Percentiles rank a stretch among this genome's conserved stretches.
These are phyloP conservation scores for Fraxinus sp. DNA, from an alignment of 305 asterid genomes.

Conservation along the genomic window DNA sequence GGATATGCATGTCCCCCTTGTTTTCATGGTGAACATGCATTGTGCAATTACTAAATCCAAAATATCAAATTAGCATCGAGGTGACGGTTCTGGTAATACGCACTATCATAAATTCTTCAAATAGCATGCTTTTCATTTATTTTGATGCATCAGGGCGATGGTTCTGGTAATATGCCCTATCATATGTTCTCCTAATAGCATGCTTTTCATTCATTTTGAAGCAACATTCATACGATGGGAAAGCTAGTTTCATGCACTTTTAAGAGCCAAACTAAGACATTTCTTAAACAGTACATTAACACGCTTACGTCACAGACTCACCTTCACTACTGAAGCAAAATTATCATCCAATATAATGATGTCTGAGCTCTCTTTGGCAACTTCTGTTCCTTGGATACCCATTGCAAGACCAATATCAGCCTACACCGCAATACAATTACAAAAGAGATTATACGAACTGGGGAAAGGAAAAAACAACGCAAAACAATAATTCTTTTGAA, in stretches of 20 bases:
- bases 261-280: background rate
- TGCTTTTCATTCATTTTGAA: background rate
- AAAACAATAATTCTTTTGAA: conserved; percentile 1
- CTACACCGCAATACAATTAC: conserved; percentile 38
- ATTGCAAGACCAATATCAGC: conserved; percentile 24
- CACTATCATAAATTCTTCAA: background rate
- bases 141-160: background rate
- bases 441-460: conserved; percentile 17
- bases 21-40: background rate
- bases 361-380: conserved; percentile 23
- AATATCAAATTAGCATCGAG: background rate
- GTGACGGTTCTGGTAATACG: background rate
- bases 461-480: conserved; percentile 9
- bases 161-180: background rate
- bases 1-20: background rate
- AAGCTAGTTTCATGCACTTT: background rate
- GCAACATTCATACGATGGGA: background rate
- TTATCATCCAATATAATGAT: conserved; percentile 9
- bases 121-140: background rate
- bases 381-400: conserved; percentile 21
- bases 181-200: background rate
- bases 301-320: background rate
- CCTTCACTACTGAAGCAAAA: background rate
- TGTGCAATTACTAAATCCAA: background rate
- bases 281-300: background rate